These are phyloP conservation scores for Phytophthora meadii DNA, from an alignment of 352 stramenopile genomes.

Conservation along the genomic window DNA sequence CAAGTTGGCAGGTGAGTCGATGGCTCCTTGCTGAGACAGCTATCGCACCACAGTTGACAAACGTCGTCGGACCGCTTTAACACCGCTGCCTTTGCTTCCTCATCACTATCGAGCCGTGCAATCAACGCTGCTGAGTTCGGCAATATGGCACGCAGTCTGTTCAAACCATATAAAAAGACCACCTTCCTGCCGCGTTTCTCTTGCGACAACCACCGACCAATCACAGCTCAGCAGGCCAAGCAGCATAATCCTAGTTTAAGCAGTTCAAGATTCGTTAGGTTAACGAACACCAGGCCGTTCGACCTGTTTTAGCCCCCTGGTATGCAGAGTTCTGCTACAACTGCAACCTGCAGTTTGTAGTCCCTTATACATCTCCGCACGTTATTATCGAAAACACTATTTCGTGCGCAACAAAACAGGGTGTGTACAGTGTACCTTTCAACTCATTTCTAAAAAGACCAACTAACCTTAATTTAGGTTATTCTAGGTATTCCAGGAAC, in stretches of 20 bases:
- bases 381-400: neutral
- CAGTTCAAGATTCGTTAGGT: neutral
- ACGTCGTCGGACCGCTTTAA: conserved; percentile 30
- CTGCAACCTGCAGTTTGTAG: neutral
- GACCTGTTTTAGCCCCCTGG: neutral
- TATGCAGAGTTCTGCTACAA: neutral
- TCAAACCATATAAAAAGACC: conserved; percentile 7
- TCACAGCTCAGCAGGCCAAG: conserved; percentile 5
- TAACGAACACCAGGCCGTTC: neutral
- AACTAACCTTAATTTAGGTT: conserved; percentile 12
- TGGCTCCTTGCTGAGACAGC: conserved; percentile 13
- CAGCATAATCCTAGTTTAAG: conserved; percentile 9
- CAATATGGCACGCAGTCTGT: conserved; percentile 7
- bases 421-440: no score
- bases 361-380: no score
- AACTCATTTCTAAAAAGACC: neutral
- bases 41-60: conserved; percentile 20
- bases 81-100: conserved; percentile 27
- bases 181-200: conserved; percentile 15
- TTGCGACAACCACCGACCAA: conserved; percentile 17
- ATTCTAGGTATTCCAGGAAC: neutral
- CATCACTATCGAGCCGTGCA: conserved; percentile 17
- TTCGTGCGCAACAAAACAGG: neutral
- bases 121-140: conserved; percentile 20
- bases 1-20: conserved; percentile 1